These are phyloP conservation scores for Pseudodiploospora longispora DNA, from an alignment of 2,329 filamentous ascomycete species.

Conservation along the genomic window DNA sequence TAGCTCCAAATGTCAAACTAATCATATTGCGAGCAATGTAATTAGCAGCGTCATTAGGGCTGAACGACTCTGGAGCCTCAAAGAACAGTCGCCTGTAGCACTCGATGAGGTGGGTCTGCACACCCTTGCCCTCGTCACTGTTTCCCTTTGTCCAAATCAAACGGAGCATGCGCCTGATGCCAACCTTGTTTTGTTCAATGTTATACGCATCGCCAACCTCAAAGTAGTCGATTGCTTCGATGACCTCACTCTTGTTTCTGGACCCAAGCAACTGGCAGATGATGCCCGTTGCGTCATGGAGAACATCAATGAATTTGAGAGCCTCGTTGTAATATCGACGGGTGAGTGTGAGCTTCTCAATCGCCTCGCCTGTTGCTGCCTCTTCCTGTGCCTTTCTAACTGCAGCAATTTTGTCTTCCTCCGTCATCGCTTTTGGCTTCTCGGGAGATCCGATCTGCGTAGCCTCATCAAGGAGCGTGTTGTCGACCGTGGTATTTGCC, in stretches of 20 bases:
- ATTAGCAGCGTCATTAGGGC: constrained; percentile 81
- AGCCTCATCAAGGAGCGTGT: constrained; percentile 75
- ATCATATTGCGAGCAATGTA: constrained; percentile 99
- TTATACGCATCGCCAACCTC: constrained; percentile 94
- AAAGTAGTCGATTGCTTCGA: constrained; percentile 98
- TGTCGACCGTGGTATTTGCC: constrained; percentile 64
- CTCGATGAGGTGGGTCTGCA: constrained; percentile 93
- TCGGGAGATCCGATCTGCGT: constrained; percentile 69
- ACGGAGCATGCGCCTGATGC: constrained; percentile 90
- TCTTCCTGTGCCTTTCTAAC: constrained; percentile 77
- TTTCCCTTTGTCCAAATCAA: constrained; percentile 99
- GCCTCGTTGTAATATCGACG: constrained; percentile 90
- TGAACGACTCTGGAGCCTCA: constrained; percentile 84
- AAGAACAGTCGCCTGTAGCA: constrained; percentile 96
- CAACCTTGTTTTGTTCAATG: constrained; percentile 83
- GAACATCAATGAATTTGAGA: constrained; percentile 83
- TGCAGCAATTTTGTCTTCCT: constrained; percentile 66
- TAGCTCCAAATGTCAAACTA: constrained; percentile 91
- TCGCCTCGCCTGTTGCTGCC: constrained; percentile 78
- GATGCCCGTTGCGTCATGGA: constrained; percentile 72
- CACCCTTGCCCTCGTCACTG: constrained; percentile 96
- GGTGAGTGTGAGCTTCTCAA: constrained; percentile 80
- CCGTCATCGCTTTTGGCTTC: constrained; percentile 61
- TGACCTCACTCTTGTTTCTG: constrained; percentile 96
- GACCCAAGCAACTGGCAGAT: constrained; percentile 86